Evolutionary conservation across 345 rosid species (phyloP).

Genomic region (Euclidium syriacum): DNA sequence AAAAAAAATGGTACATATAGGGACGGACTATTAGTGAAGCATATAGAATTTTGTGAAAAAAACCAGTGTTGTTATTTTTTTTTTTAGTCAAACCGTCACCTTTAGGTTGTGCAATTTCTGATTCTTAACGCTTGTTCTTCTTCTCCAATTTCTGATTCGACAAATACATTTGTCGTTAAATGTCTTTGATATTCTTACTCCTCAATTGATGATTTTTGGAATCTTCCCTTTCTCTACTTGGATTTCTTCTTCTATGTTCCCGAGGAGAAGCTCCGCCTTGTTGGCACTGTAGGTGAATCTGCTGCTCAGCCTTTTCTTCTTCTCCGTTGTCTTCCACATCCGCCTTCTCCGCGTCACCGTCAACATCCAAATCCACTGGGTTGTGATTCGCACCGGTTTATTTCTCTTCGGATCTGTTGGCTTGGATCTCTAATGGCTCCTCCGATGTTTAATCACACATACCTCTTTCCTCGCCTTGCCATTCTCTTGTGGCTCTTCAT

Average conservation of each 20-base stretch:
- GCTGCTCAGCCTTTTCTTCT: slow-evolving; percentile 35
- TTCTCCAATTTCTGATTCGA: too few species aligned
- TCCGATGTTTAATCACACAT: slow-evolving; percentile 76
- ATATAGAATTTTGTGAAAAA: too few species aligned
- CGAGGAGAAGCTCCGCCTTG: slow-evolving; percentile 45
- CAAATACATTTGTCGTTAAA: too few species aligned
- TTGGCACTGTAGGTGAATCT: slow-evolving; percentile 47
- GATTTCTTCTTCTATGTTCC: slow-evolving; percentile 81
- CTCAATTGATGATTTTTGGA: slow-evolving; percentile 44
- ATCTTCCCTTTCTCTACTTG: slow-evolving; percentile 83
- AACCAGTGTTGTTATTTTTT: too few species aligned
- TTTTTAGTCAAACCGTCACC: too few species aligned
- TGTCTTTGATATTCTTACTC: slow-evolving; percentile 61
- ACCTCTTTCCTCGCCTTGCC: slow-evolving; percentile 48
- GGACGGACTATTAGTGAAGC: too few species aligned
- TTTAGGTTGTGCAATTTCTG: too few species aligned
- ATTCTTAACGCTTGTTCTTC: too few species aligned
- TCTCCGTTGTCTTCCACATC: slow-evolving; percentile 33
- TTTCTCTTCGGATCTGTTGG: slow-evolving; percentile 33
- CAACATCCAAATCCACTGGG: slow-evolving; percentile 55
- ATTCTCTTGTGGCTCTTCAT: slow-evolving; percentile 24
- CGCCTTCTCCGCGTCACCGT: slow-evolving; percentile 25
- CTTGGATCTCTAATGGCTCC: slow-evolving; percentile 58
- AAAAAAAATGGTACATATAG: too few species aligned
- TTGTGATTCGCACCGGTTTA: neutral